Evolutionary conservation across 2,329 filamentous ascomycete genomes (phyloP).

Genomic region (Colletotrichum sp.): DNA sequence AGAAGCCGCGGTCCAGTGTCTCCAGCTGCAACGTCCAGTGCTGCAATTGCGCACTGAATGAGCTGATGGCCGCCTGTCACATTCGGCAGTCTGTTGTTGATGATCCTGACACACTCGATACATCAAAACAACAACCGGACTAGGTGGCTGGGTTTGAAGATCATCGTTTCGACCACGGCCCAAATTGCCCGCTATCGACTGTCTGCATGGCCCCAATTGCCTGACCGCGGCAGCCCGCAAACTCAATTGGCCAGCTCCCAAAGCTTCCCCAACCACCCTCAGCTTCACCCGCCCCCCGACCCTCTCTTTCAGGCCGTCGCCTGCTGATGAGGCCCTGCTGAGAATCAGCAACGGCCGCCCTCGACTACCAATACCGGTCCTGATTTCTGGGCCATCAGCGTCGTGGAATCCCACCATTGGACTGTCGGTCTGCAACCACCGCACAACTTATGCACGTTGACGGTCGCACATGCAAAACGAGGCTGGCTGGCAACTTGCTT

Average conservation of each 20-base stretch:
- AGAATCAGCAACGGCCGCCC: not conserved
- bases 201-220: constrained; percentile 12
- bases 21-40: constrained; percentile 1
- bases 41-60: not conserved
- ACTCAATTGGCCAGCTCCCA: constrained; percentile 10
- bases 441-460: constrained; percentile 15
- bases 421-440: constrained; percentile 11
- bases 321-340: not conserved
- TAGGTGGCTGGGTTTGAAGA: constrained; percentile 14
- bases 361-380: not conserved
- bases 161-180: constrained; percentile 12
- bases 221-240: not conserved
- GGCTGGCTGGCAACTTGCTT: constrained; percentile 15
- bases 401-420: constrained; percentile 36
- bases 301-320: not conserved
- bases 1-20: not conserved
- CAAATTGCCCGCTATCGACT: constrained; percentile 19
- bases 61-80: not conserved
- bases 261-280: constrained; percentile 17
- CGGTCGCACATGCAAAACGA: constrained; percentile 19
- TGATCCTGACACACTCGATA: not conserved
- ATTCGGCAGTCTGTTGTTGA: not conserved
- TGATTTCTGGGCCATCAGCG: constrained; percentile 21
- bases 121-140: not conserved
- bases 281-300: constrained; percentile 1